Conservation (phyloP, 805 yeast species). For the Hanseniaspora guilliermondii region DNA sequence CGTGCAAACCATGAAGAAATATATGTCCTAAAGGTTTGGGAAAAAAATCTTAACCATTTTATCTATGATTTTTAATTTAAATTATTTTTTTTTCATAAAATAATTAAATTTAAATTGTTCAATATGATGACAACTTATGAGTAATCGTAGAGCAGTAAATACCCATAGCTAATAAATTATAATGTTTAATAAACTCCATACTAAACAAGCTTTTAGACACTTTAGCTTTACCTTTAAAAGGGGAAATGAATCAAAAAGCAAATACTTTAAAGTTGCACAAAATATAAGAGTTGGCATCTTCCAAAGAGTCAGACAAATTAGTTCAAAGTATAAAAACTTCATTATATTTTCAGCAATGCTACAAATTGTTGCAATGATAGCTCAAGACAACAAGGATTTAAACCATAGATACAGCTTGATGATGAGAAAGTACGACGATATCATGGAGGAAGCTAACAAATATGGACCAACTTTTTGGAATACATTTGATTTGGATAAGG, state of each 20-base stretch:
- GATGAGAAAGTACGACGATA: conserved; percentile 28
- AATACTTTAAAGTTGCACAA: conserved; percentile 23
- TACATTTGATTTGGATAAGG: conserved; percentile 31
- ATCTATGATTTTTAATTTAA: no score
- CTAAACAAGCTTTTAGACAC: neutral
- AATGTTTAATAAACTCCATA: neutral
- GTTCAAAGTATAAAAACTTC: conserved; percentile 16
- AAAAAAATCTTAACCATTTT: neutral
- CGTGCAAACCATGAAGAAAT: no score
- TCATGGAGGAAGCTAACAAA: conserved; percentile 29
- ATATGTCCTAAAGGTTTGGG: no score
- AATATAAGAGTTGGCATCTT: conserved; percentile 14
- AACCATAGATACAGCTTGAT: conserved; percentile 31
- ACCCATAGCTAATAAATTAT: neutral
- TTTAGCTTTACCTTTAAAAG: neutral
- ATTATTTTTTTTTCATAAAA: neutral
- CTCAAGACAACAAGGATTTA: conserved; percentile 31
- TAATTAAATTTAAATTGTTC: neutral
- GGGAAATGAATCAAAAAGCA: conserved; percentile 10
- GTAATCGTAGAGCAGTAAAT: neutral
- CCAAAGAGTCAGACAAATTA: neutral
- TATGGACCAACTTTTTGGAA: conserved; percentile 27
- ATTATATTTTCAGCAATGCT: conserved; percentile 38
- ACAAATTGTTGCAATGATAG: conserved; percentile 34
- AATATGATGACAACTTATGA: no score